phyloP scores from a whole-genome alignment of 306 rosid genomes.

The Vachellia collinsii region DNA sequence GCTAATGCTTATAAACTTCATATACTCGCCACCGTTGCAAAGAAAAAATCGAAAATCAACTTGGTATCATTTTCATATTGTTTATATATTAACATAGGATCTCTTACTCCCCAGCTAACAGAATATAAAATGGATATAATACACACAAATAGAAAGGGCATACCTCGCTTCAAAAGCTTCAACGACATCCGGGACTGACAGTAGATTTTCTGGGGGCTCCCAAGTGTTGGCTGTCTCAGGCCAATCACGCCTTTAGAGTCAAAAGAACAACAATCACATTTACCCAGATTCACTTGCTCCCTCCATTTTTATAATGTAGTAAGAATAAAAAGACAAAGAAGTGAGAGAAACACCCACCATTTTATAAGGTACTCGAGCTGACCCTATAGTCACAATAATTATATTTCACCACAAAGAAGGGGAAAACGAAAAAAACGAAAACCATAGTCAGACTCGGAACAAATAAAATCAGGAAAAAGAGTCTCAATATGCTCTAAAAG shows the following conservation, averaged over 20 bases:
- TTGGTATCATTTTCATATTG: background rate
- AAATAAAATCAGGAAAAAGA: background rate
- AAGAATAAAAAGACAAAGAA: constrained; percentile 11
- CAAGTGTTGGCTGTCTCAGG: constrained; percentile 89
- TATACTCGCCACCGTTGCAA: background rate
- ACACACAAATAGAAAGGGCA: constrained; percentile 4
- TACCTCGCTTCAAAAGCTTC: constrained; percentile 84
- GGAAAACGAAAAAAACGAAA: background rate
- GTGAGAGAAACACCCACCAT: constrained; percentile 62
- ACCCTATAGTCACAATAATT: constrained; percentile 56
- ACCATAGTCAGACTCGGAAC: constrained; percentile 29
- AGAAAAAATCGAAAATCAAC: background rate
- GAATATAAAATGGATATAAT: background rate
- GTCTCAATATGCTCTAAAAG: background rate
- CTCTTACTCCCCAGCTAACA: constrained; percentile 17
- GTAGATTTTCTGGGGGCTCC: constrained; percentile 93
- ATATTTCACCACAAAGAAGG: constrained; percentile 14
- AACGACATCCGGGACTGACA: constrained; percentile 64
- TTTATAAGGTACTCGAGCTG: constrained; percentile 79
- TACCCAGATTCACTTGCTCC: background rate
- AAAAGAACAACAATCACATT: constrained; percentile 32
- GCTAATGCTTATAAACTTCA: background rate
- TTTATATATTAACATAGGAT: background rate
- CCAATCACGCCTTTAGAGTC: constrained; percentile 75
- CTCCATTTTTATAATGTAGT: constrained; percentile 7